A percentile compares a stretch with the other conserved stretches of the same genome.
Evolutionary conservation across 2,329 filamentous ascomycete species (phyloP).

Genomic region (Penicillium sp.): DNA sequence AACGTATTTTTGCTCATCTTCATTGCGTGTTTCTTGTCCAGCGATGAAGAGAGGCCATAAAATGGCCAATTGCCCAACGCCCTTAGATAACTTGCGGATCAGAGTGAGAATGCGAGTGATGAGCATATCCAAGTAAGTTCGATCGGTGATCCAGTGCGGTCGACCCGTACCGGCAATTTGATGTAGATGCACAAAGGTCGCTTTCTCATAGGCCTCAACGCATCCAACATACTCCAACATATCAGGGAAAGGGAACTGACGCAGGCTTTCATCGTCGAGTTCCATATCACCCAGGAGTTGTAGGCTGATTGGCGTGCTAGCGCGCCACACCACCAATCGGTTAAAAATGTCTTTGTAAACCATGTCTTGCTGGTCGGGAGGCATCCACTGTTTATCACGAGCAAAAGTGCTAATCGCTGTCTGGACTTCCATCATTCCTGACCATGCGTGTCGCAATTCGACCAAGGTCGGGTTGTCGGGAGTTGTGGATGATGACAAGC

Average conservation of each 20-base stretch:
- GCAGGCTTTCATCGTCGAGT: conserved; percentile 29
- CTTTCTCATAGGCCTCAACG: conserved; percentile 39
- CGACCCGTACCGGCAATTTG: conserved; percentile 33
- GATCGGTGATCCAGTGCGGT: conserved; percentile 26
- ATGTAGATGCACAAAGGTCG: conserved; percentile 36
- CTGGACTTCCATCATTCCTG: conserved; percentile 36
- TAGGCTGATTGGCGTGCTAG: conserved; percentile 28
- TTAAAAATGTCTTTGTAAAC: conserved; percentile 31
- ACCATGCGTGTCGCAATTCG: conserved; percentile 33
- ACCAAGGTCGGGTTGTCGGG: conserved; percentile 24
- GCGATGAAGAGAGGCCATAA: conserved; percentile 38
- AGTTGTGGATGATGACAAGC: conserved; percentile 21
- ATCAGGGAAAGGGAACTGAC: conserved; percentile 29
- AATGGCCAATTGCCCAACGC: conserved; percentile 34
- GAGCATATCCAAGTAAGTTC: conserved; percentile 28
- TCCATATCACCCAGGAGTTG: conserved; percentile 26
- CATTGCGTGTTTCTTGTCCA: conserved; percentile 32
- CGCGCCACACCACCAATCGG: conserved; percentile 30
- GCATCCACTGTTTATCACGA: conserved; percentile 34
- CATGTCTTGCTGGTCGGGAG: conserved; percentile 29
- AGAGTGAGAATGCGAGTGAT: conserved; percentile 31
- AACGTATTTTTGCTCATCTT: conserved; percentile 30
- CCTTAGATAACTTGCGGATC: conserved; percentile 32
- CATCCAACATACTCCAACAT: conserved; percentile 37
- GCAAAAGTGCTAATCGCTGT: conserved; percentile 33